These are phyloP conservation scores for Fusarium drepaniforme DNA, from an alignment of 2,329 filamentous ascomycete genomes.

Conservation along the genomic window DNA sequence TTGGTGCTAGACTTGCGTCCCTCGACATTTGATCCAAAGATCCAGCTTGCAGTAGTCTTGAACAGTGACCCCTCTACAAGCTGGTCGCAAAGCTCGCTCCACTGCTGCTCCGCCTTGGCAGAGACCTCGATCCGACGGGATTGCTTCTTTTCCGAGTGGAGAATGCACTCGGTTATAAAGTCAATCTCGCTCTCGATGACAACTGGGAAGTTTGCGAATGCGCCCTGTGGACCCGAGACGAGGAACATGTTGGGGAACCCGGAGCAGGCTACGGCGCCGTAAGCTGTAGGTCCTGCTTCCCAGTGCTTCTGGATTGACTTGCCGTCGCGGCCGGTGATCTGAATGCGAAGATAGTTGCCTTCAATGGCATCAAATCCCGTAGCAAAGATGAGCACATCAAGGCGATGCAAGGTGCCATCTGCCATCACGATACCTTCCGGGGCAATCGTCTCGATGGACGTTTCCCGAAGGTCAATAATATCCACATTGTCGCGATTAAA, in stretches of 20 bases:
- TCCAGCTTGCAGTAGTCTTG: slow-evolving; percentile 19
- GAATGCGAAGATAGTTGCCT: background rate
- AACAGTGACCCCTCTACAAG: slow-evolving; percentile 12
- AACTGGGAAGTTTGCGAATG: slow-evolving; percentile 14
- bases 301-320: background rate
- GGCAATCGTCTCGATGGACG: slow-evolving; percentile 43
- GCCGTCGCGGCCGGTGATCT: background rate
- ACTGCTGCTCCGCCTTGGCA: background rate
- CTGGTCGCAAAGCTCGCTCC: background rate
- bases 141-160: background rate
- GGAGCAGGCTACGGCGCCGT: background rate
- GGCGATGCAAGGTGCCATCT: slow-evolving; percentile 47
- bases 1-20: slow-evolving; percentile 15
- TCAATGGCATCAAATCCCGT: background rate
- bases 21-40: slow-evolving; percentile 12
- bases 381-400: slow-evolving; percentile 53
- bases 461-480: background rate
- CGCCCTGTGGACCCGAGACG: slow-evolving; percentile 11
- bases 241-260: background rate
- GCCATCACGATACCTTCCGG: slow-evolving; percentile 50
- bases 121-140: background rate
- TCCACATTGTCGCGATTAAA: background rate
- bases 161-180: slow-evolving; percentile 12
- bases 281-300: background rate
- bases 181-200: slow-evolving; percentile 15